These are phyloP conservation scores for Salix dunnii DNA, from an alignment of 345 rosid species.

Conservation along the genomic window DNA sequence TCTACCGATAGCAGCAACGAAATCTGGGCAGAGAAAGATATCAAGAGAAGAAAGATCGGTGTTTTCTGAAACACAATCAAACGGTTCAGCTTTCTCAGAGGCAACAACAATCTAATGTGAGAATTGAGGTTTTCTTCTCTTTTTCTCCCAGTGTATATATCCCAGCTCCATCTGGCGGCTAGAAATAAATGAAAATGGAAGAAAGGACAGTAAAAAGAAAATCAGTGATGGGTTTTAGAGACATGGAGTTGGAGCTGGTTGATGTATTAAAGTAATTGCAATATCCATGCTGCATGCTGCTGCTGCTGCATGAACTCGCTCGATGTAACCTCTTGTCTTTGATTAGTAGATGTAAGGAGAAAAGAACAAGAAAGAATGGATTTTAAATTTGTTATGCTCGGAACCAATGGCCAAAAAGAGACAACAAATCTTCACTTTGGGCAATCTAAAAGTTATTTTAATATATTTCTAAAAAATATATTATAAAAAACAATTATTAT, in stretches of 20 bases:
- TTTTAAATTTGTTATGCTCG: not conserved
- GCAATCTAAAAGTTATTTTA: no score
- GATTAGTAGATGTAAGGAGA: not conserved
- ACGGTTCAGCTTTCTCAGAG: conserved; percentile 30
- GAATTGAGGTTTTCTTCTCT: not conserved
- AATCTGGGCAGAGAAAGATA: conserved; percentile 10
- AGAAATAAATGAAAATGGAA: conserved; percentile 9
- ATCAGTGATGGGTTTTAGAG: not conserved
- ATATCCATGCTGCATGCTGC: not conserved
- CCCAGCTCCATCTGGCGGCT: conserved; percentile 30
- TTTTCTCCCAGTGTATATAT: not conserved
- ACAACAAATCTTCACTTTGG: conserved; percentile 23
- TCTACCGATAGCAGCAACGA: not conserved
- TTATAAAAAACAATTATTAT: no score
- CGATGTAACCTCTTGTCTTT: not conserved
- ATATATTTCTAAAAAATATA: no score
- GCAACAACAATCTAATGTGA: conserved; percentile 22
- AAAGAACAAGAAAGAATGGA: not conserved
- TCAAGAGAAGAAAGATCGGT: conserved; percentile 35
- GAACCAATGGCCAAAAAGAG: conserved; percentile 4
- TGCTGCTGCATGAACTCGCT: not conserved
- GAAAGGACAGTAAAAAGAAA: not conserved
- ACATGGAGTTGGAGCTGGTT: not conserved
- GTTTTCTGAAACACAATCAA: conserved; percentile 10
- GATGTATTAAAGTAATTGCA: conserved; percentile 6